Conservation (phyloP, 164 flowering plant species). For the Vitis amurensis region DNA sequence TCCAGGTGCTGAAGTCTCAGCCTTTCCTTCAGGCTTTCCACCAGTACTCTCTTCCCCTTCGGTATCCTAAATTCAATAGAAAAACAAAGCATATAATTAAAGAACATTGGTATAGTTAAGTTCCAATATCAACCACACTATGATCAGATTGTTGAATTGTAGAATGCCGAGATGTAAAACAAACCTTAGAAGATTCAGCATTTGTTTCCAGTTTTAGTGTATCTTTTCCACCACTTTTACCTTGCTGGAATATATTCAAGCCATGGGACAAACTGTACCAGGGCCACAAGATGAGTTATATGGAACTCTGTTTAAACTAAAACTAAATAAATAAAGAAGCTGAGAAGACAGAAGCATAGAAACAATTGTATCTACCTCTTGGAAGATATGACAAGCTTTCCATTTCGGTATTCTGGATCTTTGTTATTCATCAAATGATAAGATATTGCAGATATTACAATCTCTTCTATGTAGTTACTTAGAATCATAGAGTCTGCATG, state of each 20-base stretch:
- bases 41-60: conserved; percentile 34
- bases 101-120: neutral
- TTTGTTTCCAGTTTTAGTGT: conserved; percentile 42
- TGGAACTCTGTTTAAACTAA: neutral
- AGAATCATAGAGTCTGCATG: conserved; percentile 40
- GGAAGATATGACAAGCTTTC: conserved; percentile 43
- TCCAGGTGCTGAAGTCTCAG: conserved; percentile 31
- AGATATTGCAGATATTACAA: conserved; percentile 39
- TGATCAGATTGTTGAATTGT: neutral
- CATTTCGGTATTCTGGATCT: conserved; percentile 52
- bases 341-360: neutral
- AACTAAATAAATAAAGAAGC: neutral
- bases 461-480: conserved; percentile 43
- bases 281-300: neutral
- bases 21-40: conserved; percentile 40
- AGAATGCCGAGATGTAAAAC: neutral
- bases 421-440: conserved; percentile 39
- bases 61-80: conserved; percentile 27
- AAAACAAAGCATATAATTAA: neutral
- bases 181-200: conserved; percentile 37
- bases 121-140: neutral
- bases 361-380: conserved; percentile 29
- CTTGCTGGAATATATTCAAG: conserved; percentile 44
- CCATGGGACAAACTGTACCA: conserved; percentile 50
- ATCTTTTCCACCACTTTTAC: conserved; percentile 29